Conservation (phyloP, 2,329 filamentous ascomycete genomes). For the Stemphylium lycopersici region DNA sequence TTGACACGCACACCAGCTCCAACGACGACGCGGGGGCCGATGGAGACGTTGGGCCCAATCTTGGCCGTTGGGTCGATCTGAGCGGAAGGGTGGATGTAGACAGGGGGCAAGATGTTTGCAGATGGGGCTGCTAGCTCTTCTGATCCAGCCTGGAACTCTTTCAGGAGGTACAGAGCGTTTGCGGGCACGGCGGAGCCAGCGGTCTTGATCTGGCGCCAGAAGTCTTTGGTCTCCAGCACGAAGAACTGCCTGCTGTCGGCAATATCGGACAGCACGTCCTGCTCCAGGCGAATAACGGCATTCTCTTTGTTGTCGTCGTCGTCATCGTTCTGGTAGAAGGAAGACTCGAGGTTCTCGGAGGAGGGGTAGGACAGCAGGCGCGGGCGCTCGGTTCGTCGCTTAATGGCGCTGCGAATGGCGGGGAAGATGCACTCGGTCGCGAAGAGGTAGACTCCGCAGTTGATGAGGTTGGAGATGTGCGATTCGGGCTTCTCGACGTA, state of each 20-base stretch:
- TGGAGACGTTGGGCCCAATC: constrained; percentile 94
- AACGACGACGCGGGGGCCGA: constrained; percentile 85
- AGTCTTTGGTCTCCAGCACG: constrained; percentile 98
- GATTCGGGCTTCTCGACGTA: constrained; percentile 99
- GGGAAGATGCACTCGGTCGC: constrained; percentile 95
- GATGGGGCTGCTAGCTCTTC: constrained; percentile 83
- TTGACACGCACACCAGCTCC: constrained; percentile 91
- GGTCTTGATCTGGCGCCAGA: constrained; percentile 99
- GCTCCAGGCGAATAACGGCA: constrained; percentile 91
- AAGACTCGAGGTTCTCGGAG: constrained; percentile 85
- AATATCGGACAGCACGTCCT: constrained; percentile 94
- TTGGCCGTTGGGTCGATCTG: constrained; percentile 93
- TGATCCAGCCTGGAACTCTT: constrained; percentile 84
- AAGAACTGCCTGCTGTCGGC: constrained; percentile 98
- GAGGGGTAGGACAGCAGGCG: constrained; percentile 94
- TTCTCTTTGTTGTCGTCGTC: constrained; percentile 78
- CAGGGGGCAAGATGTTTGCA: constrained; percentile 85
- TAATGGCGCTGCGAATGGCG: constrained; percentile 91
- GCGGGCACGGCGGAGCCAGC: constrained; percentile 95
- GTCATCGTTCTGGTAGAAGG: constrained; percentile 65
- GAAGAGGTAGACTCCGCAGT: constrained; percentile 98
- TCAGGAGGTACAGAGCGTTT: constrained; percentile 94
- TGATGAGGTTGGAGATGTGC: constrained; percentile 97
- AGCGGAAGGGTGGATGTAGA: constrained; percentile 93
- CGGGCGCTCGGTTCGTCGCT: constrained; percentile 89